Percentiles rank a stretch among this genome's conserved stretches.
phyloP scores from a whole-genome alignment of 164 flowering plant genomes.

The Piper betle region DNA sequence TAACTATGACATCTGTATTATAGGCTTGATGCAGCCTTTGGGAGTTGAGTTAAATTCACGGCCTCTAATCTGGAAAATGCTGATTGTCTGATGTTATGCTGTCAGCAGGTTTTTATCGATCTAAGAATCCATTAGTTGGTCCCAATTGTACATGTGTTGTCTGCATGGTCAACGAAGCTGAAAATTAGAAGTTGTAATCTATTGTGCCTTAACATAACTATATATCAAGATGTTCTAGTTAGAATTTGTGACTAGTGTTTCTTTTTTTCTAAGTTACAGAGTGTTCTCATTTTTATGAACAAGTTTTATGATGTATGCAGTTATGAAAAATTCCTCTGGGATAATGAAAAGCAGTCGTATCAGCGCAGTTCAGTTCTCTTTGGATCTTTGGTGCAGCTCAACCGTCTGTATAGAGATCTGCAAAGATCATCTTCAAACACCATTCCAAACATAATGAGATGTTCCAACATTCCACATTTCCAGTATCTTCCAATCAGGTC shows the following conservation, averaged over 20 bases:
- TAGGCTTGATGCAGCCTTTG: no score
- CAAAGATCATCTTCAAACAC: constrained; percentile 72
- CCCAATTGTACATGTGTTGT: no score
- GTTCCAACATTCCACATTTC: constrained; percentile 85
- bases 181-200: no score
- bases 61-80: no score
- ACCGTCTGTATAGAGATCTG: constrained; percentile 62
- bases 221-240: no score
- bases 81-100: no score
- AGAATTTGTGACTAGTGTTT: not conserved
- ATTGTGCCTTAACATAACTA: no score
- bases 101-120: no score
- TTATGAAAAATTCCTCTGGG: constrained; percentile 92
- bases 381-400: constrained; percentile 94
- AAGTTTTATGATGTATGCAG: constrained; percentile 18
- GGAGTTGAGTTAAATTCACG: no score
- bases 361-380: constrained; percentile 86
- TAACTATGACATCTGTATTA: no score
- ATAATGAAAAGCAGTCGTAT: constrained; percentile 85
- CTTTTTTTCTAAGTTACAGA: not conserved
- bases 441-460: constrained; percentile 83
- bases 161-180: no score
- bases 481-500: constrained; percentile 98
- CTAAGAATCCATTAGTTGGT: no score
- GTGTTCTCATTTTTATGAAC: not conserved